Base-by-base conservation (phyloP, 1,139 yeast genomes). In the Suhomyces coccinellae region DNA sequence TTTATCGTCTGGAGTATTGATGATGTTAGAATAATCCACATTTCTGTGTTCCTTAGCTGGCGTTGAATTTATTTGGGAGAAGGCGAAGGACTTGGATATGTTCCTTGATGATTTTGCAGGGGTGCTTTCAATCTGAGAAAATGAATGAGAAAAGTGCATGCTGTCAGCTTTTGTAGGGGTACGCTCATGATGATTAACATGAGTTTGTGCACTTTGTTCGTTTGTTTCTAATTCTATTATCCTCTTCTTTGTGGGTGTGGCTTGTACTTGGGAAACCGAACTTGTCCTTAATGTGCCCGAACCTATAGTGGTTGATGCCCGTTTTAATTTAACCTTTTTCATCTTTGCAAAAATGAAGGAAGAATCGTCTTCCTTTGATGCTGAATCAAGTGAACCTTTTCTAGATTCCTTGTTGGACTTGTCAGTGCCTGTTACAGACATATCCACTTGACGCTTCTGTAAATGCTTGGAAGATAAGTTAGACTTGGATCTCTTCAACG, bases 381-480 rank as follows among this genome's bases (percentile, higher is more conserved):
- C 27, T 8, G 17, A 34, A 22, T 34, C 36, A 34, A 24, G 10
- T 20, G 36, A 34, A 10, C 16, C 15, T 27, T 34, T 34, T 16
- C 26, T 34, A 36, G 41, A 33, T 38, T 41, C 16, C 33, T 36
- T 45, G 36, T 20, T 27, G 2, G 27, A 43, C 11, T 40, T 40
- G 13, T 40, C 41, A 10, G 11, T n/a, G 2, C 30, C 9, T 16
- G 22, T 26, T 8, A 56, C 45, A 0, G 75, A 63, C 53, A 77
- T 64, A 43, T 77, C 82, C n/a, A 77, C 75, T 52, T 76, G 77
- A 38, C 82, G 57, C 48, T 72, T 70, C 32, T 74, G 71, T 37
- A 77, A 54, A 45, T 67, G 66, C 32, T 67, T 71, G 0, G 80
- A 62, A 3, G 75, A 69, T 49, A 77, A 60, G 43, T 65, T 71